Conservation (phyloP, 805 yeast species). For the Myxozyma neotropica region DNA sequence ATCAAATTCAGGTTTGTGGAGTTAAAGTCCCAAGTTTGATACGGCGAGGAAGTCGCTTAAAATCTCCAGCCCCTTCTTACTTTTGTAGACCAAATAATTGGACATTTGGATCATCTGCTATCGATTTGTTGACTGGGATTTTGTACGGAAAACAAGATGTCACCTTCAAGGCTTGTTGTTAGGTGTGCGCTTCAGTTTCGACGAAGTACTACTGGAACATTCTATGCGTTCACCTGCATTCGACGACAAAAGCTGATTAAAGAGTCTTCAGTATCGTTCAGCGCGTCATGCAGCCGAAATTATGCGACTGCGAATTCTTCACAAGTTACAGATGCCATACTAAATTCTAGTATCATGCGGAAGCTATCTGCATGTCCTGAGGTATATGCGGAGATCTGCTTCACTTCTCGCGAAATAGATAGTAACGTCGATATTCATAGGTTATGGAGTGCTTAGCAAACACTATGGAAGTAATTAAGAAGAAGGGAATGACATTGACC, state of each 20-base stretch:
- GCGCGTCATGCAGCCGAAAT: background rate
- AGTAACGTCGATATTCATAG: background rate
- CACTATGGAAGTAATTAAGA: slow-evolving; percentile 11
- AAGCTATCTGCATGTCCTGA: slow-evolving; percentile 22
- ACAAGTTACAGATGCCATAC: slow-evolving; percentile 20
- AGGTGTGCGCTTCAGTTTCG: too few relatives aligned
- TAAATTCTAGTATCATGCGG: slow-evolving; percentile 25
- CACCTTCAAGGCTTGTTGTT: too few relatives aligned
- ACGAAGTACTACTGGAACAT: too few relatives aligned
- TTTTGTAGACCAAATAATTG: too few relatives aligned
- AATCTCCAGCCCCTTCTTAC: too few relatives aligned
- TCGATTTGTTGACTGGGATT: too few relatives aligned
- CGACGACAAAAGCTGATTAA: background rate
- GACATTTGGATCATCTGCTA: too few relatives aligned
- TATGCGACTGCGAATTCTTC: slow-evolving; percentile 21
- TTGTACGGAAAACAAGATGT: too few relatives aligned
- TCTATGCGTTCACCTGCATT: background rate
- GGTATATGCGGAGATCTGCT: background rate
- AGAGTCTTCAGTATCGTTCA: background rate
- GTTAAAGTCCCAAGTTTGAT: too few relatives aligned
- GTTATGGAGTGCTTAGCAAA: slow-evolving; percentile 22
- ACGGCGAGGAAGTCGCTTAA: too few relatives aligned
- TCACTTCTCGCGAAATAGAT: background rate
- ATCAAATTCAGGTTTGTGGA: too few relatives aligned
- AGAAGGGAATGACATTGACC: slow-evolving; percentile 9